Evolutionary conservation across 1,284 basidiomycete species (phyloP).

Genomic region (Boletus holoroseus): DNA sequence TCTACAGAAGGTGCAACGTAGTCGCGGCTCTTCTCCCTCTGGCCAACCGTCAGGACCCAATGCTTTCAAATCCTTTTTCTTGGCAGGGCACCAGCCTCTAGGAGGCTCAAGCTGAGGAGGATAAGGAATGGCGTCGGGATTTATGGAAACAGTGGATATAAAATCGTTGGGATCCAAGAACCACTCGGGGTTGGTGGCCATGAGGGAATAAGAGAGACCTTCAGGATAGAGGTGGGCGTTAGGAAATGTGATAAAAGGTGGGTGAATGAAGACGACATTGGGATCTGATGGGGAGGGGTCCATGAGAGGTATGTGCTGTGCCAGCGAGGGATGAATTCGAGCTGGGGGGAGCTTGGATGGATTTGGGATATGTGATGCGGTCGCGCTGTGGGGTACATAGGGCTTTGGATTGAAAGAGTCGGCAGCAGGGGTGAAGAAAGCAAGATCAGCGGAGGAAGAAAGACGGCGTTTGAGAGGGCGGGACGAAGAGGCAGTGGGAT

Average conservation of each 20-base stretch:
- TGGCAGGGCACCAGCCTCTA: conserved; percentile 73
- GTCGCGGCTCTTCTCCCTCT: conserved; percentile 67
- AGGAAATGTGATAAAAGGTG: conserved; percentile 64
- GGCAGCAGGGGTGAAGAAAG: conserved; percentile 56
- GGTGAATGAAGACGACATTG: conserved; percentile 60
- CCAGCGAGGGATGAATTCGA: conserved; percentile 36
- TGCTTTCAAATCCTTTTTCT: conserved; percentile 67
- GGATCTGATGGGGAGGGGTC: conserved; percentile 62
- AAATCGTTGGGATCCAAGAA: conserved; percentile 68
- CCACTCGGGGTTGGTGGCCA: conserved; percentile 70
- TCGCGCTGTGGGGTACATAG: conserved; percentile 41
- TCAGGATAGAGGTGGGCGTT: conserved; percentile 54
- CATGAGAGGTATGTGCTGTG: conserved; percentile 49
- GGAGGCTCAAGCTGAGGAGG: conserved; percentile 71
- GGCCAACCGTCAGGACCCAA: conserved; percentile 62
- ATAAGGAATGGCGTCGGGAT: conserved; percentile 53
- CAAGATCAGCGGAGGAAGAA: conserved; percentile 40
- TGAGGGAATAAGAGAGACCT: conserved; percentile 60
- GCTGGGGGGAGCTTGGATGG: conserved; percentile 25
- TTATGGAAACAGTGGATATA: conserved; percentile 42
- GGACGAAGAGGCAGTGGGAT: conserved; percentile 10
- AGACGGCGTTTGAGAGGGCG: conserved; percentile 48
- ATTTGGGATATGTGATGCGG: conserved; percentile 15
- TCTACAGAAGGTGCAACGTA: conserved; percentile 76
- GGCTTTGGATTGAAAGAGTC: conserved; percentile 56